Percentiles rank a stretch among this genome's conserved stretches.
Conservation (phyloP, 495 filamentous ascomycete species). For the Bathelium albidoporum region DNA sequence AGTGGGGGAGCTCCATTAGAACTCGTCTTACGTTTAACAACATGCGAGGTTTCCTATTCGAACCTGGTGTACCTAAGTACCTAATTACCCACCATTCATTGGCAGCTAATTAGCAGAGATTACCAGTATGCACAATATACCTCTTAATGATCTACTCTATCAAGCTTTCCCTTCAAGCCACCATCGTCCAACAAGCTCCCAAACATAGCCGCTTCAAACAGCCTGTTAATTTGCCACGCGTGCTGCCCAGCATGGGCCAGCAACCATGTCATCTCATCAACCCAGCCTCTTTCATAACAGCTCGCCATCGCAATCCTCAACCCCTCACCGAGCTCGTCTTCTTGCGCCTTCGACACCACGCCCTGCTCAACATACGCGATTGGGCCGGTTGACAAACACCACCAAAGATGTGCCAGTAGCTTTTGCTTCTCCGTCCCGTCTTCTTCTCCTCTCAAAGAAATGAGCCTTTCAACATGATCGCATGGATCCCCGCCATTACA, state of each 20-base stretch:
- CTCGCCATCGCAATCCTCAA: conserved; percentile 21
- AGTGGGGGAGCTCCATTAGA: too few relatives aligned
- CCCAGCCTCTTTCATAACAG: conserved; percentile 20
- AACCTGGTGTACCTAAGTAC: too few relatives aligned
- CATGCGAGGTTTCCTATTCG: too few relatives aligned
- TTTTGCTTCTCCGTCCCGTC: conserved; percentile 11
- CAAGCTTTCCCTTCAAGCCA: conserved; percentile 25
- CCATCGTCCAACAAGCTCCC: conserved; percentile 31
- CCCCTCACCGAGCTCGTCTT: conserved; percentile 20
- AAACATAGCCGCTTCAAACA: conserved; percentile 33
- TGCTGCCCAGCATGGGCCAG: conserved; percentile 28
- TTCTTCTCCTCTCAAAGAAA: conserved; percentile 9
- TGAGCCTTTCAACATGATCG: conserved; percentile 22
- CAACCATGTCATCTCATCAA: conserved; percentile 29
- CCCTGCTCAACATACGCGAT: conserved; percentile 24
- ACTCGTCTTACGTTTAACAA: too few relatives aligned
- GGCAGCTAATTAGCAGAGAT: too few relatives aligned
- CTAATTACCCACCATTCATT: too few relatives aligned
- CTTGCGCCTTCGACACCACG: conserved; percentile 16
- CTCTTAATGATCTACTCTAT: conserved; percentile 12
- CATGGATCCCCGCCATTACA: conserved; percentile 27
- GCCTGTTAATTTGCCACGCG: conserved; percentile 32
- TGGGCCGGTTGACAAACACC: conserved; percentile 17
- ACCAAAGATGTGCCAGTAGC: conserved; percentile 22
- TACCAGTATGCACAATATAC: too few relatives aligned